These are phyloP conservation scores for Tagetes erecta DNA, from an alignment of 129 eudicot genomes.

Conservation along the genomic window DNA sequence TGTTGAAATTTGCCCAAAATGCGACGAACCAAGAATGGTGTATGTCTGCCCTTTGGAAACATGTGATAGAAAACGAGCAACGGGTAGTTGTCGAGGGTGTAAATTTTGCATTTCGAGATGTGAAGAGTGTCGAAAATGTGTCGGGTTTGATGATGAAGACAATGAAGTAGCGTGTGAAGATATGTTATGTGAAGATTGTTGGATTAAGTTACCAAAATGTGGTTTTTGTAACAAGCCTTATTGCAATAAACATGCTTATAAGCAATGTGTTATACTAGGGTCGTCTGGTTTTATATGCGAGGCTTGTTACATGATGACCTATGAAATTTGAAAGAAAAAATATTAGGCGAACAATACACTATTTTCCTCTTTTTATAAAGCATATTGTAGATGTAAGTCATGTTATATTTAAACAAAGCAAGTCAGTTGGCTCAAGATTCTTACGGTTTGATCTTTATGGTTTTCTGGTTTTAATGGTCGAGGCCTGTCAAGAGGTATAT, in stretches of 20 bases:
- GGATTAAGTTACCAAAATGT: conserved; percentile 74
- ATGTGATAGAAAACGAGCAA: conserved; percentile 34
- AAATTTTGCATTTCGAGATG: conserved; percentile 61
- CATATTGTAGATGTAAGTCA: not conserved
- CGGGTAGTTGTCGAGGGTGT: conserved; percentile 60
- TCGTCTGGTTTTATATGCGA: conserved; percentile 59
- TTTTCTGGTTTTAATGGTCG: too few species aligned
- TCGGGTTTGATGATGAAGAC: conserved; percentile 45
- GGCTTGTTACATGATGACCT: conserved; percentile 38
- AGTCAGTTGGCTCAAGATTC: too few species aligned
- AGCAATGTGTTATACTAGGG: conserved; percentile 32
- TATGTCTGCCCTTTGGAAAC: conserved; percentile 60
- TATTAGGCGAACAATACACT: not conserved
- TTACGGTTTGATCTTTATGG: too few species aligned
- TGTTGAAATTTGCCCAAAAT: conserved; percentile 67
- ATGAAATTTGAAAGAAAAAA: not conserved
- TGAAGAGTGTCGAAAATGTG: conserved; percentile 62
- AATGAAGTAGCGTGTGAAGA: conserved; percentile 68
- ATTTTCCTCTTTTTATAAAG: not conserved
- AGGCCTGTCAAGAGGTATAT: too few species aligned
- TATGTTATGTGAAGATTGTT: conserved; percentile 60
- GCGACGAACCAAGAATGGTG: conserved; percentile 56
- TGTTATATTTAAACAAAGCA: too few species aligned
- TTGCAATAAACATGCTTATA: conserved; percentile 54
- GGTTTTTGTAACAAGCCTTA: conserved; percentile 71